Evolutionary conservation across 2,329 filamentous ascomycete species (phyloP), one percentile per base, ranked within the genome.

Genomic region (Sporothrix dimorphospora): DNA sequence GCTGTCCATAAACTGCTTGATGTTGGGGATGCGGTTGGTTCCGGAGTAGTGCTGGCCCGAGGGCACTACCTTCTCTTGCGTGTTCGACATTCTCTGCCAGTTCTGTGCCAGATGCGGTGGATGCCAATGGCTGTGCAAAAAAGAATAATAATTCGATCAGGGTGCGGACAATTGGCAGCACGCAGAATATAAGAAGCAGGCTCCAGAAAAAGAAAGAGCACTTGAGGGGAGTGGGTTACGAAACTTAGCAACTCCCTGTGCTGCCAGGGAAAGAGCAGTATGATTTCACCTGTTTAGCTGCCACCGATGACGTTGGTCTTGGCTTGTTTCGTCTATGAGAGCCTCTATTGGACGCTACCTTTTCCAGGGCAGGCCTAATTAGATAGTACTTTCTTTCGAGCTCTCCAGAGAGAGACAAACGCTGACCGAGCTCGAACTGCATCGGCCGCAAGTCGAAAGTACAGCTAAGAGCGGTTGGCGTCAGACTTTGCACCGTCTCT

Each of bases 11-110:
- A 97, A 97, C 80, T 95, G 88, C 79, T 91, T 90, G 76, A 98
- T 92, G 71, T 94, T 97, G 7, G 95, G 95, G 70, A 98, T 90
- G 30, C 92, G 92, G 80, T 97, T 97, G 73, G 81, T 82, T 69
- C 91, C 94, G 40, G 92, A 95, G 84, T 97, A 98, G 79, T 94
- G 91, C 77, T 92, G 90, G 24, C 83, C 85, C 74, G 82, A 78
- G 45, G 86, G 85, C 75, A 81, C 79, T 2, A 80, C 77, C 65
- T 82, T 80, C 47, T 85, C 80, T 38, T 84, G 73, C 61, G 78
- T 72, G 72, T 82, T 79, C 19, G 71, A 49, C 72, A 74, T 75
- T n/a, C 6, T 30, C 24, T 11, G 8, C n/a, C 38, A 24, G 59
- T 75, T n/a, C 6, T 30, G 38, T 11, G 8, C n/a, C 38, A 24